Conservation (phyloP, 1,284 basidiomycete species). For the Trichosporon faecale region DNA sequence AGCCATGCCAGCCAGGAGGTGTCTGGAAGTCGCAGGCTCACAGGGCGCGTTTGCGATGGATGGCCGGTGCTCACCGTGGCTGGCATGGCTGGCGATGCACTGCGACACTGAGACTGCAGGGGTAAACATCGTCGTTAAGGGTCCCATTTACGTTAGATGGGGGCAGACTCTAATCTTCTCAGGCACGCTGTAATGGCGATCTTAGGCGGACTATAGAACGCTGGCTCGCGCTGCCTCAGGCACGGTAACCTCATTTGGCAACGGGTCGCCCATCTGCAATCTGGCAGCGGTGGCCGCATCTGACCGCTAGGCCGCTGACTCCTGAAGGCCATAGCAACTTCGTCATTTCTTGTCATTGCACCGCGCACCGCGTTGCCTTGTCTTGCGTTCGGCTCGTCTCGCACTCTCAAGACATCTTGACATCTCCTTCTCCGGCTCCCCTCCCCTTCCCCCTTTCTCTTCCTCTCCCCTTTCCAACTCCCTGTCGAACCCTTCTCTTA, state of each 20-base stretch:
- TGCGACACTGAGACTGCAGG: background rate
- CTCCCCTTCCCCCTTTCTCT: background rate
- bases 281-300: background rate
- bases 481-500: background rate
- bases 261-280: too few species aligned
- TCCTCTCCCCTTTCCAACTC: background rate
- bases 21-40: too few species aligned
- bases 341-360: background rate
- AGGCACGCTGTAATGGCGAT: background rate
- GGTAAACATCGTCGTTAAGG: background rate
- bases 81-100: background rate
- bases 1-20: background rate
- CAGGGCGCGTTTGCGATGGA: background rate
- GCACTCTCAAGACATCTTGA: background rate
- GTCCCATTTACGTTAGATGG: background rate
- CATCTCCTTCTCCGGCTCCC: background rate
- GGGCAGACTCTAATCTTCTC: background rate
- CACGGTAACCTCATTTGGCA: background rate
- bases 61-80: background rate
- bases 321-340: conserved; percentile 3
- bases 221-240: background rate
- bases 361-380: background rate
- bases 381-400: background rate
- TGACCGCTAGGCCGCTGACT: background rate
- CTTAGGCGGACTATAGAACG: background rate